Conservation (phyloP, 805 yeast genomes). For the Starmerella floris region DNA sequence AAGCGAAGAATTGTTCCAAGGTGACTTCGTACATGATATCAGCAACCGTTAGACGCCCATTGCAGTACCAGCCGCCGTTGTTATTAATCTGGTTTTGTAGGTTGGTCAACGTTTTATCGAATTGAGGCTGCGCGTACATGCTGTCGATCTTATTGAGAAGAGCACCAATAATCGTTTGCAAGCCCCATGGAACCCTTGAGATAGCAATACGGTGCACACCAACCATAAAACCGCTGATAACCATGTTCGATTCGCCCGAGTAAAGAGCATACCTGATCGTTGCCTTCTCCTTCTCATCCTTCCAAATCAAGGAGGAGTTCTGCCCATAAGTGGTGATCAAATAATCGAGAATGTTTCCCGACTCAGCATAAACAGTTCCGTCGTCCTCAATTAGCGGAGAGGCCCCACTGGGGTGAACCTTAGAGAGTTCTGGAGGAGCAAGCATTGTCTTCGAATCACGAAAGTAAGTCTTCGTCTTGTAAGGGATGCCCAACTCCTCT, state of each 20-base stretch:
- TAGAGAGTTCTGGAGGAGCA: slow-evolving; percentile 38
- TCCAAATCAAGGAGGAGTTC: slow-evolving; percentile 29
- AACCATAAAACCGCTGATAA: slow-evolving; percentile 35
- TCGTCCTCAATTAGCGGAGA: slow-evolving; percentile 45
- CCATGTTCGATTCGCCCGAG: slow-evolving; percentile 51
- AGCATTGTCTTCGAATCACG: slow-evolving; percentile 35
- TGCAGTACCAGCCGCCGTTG: slow-evolving; percentile 46
- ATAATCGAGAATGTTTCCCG: slow-evolving; percentile 46
- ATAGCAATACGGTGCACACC: slow-evolving; percentile 28
- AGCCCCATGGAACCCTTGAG: slow-evolving; percentile 14
- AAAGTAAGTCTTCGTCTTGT: slow-evolving; percentile 40
- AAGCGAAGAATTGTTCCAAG: slow-evolving; percentile 3
- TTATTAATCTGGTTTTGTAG: slow-evolving; percentile 33
- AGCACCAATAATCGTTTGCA: slow-evolving; percentile 28
- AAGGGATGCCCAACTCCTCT: slow-evolving; percentile 45
- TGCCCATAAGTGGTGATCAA: slow-evolving; percentile 40
- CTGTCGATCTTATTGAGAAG: slow-evolving; percentile 37
- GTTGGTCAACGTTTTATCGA: slow-evolving; percentile 30
- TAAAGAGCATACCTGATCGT: slow-evolving; percentile 40
- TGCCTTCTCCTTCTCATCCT: slow-evolving; percentile 31
- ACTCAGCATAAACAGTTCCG: slow-evolving; percentile 39
- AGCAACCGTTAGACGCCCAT: slow-evolving; percentile 45
- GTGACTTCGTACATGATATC: slow-evolving; percentile 36
- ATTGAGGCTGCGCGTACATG: slow-evolving; percentile 39
- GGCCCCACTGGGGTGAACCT: slow-evolving; percentile 51